Percentiles rank a stretch among this genome's conserved stretches.
These are phyloP conservation scores for Septoria petroselini DNA, from an alignment of 2,329 filamentous ascomycete species.

Conservation along the genomic window DNA sequence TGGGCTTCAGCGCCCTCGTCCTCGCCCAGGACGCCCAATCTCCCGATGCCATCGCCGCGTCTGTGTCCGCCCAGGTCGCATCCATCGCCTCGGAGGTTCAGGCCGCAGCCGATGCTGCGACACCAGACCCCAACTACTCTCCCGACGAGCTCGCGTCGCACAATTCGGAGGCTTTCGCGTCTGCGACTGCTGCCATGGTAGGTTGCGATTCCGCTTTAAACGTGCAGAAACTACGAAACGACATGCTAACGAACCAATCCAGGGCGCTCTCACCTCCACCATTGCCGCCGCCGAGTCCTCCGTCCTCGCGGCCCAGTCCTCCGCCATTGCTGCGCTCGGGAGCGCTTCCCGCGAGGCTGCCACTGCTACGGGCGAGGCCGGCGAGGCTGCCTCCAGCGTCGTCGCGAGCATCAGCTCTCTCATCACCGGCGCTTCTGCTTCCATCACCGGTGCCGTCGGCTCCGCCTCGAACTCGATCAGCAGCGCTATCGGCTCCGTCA, in stretches of 20 bases:
- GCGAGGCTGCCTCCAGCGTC: background rate
- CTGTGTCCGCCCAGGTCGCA: constrained; percentile 16
- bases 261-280: constrained; percentile 16
- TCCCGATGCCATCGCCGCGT: constrained; percentile 13
- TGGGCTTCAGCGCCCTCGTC: constrained; percentile 26
- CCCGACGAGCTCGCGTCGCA: constrained; percentile 19
- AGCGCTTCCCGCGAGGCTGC: constrained; percentile 8
- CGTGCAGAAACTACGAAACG: no score
- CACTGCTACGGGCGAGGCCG: constrained; percentile 17
- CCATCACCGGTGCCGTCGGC: constrained; percentile 3
- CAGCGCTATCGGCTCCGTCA: constrained; percentile 11
- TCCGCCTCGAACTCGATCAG: background rate
- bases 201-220: no score
- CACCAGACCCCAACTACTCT: constrained; percentile 8
- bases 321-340: constrained; percentile 14
- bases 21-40: constrained; percentile 19
- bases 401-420: background rate
- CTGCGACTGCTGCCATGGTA: constrained; percentile 20
- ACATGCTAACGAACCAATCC: constrained; percentile 1
- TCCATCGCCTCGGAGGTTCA: constrained; percentile 14
- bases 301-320: constrained; percentile 17
- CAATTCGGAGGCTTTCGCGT: constrained; percentile 20
- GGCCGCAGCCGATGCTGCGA: constrained; percentile 17
- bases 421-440: constrained; percentile 2
- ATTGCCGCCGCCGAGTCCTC: constrained; percentile 19